Conservation (phyloP, 805 yeast genomes). For the Candida insectalens region DNA sequence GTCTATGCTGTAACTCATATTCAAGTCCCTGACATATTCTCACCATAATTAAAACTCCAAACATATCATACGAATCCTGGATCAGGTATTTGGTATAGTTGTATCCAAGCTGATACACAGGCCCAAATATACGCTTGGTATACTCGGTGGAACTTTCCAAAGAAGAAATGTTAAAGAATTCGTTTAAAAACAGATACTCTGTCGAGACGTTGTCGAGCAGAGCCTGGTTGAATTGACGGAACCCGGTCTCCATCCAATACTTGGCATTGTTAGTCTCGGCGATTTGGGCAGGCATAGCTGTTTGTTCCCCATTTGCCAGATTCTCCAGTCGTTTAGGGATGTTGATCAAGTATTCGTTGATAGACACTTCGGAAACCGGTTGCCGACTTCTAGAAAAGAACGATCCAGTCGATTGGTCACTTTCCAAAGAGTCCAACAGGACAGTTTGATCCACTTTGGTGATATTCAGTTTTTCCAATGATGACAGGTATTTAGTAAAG, state of each 20-base stretch:
- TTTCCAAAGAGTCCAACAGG: slow-evolving; percentile 14
- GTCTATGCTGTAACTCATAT: slow-evolving; percentile 56
- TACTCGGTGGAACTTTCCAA: slow-evolving; percentile 35
- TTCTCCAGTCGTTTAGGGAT: slow-evolving; percentile 54
- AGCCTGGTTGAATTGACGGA: slow-evolving; percentile 63
- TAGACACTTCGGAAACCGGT: slow-evolving; percentile 9
- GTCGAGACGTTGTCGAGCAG: slow-evolving; percentile 67
- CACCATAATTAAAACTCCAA: slow-evolving; percentile 70
- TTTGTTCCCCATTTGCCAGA: slow-evolving; percentile 28
- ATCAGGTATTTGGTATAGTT: slow-evolving; percentile 33
- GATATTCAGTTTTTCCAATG: slow-evolving; percentile 55
- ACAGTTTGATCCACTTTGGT: slow-evolving; percentile 40
- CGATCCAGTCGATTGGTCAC: slow-evolving; percentile 8
- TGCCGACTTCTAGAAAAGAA: slow-evolving; percentile 7
- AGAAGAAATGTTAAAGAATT: slow-evolving; percentile 50
- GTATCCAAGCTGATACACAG: slow-evolving; percentile 41
- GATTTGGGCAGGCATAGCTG: slow-evolving; percentile 70
- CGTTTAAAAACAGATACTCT: slow-evolving; percentile 65
- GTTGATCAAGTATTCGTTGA: slow-evolving; percentile 46
- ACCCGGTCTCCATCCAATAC: slow-evolving; percentile 66
- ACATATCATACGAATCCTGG: slow-evolving; percentile 47
- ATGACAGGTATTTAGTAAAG: slow-evolving; percentile 66
- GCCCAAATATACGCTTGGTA: slow-evolving; percentile 40
- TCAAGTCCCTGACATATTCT: slow-evolving; percentile 59
- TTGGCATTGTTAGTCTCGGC: slow-evolving; percentile 63